Conservation (phyloP, 345 rosid species). For the Geranium brycei region DNA sequence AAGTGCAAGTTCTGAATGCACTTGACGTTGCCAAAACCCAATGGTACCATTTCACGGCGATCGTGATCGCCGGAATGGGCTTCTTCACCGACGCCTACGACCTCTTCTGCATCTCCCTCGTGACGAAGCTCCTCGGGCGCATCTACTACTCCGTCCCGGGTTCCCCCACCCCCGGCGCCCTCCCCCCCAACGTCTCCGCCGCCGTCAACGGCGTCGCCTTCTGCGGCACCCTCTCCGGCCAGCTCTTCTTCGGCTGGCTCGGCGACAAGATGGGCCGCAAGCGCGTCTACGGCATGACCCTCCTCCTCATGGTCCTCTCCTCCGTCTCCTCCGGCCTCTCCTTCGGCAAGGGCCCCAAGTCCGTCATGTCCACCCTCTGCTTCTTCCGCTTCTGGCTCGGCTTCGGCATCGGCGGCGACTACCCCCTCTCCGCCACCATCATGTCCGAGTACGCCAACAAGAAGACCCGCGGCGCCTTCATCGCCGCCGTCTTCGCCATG, state of each 20-base stretch:
- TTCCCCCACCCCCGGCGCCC: constrained; percentile 34
- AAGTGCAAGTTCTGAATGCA: constrained; percentile 35
- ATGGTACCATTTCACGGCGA: constrained; percentile 46
- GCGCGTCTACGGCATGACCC: constrained; percentile 51
- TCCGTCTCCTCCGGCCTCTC: constrained; percentile 58
- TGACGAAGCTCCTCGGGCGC: constrained; percentile 64
- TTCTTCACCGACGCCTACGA: constrained; percentile 79
- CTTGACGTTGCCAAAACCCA: constrained; percentile 54
- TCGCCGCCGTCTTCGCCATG: constrained; percentile 71
- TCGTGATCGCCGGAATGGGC: constrained; percentile 72
- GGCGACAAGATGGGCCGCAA: constrained; percentile 77
- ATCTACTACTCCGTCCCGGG: constrained; percentile 43
- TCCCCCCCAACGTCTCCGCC: constrained; percentile 44
- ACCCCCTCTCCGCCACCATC: constrained; percentile 77
- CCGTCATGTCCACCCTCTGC: constrained; percentile 52
- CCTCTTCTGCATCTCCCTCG: constrained; percentile 61
- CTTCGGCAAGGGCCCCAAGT: constrained; percentile 22
- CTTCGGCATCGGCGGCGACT: constrained; percentile 76
- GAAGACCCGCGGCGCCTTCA: constrained; percentile 60
- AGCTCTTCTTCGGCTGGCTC: constrained; percentile 74
- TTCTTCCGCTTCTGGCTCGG: constrained; percentile 86
- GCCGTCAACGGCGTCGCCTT: constrained; percentile 72
- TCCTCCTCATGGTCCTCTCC: constrained; percentile 47
- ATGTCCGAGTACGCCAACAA: constrained; percentile 80
- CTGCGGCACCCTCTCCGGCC: constrained; percentile 59